Evolutionary conservation across 2,329 filamentous ascomycete species (phyloP), one percentile per base, ranked within the genome.

Genomic region (Verticillium zaregamsianum): DNA sequence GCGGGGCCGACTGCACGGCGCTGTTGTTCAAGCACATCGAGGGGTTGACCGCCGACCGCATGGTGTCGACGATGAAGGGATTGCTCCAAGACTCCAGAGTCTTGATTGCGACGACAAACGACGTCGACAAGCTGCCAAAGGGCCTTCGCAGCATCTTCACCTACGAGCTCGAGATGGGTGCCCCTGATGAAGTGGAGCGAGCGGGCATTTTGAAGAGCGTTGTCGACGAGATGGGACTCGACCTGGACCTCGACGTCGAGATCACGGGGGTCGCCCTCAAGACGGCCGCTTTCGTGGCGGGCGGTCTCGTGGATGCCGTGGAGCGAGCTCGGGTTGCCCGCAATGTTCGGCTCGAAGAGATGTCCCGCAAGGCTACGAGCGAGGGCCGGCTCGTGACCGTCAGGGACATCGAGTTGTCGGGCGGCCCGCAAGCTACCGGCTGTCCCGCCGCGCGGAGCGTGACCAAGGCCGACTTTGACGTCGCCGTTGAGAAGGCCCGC

Each of bases 271-370:
- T 99, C 17, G 95, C 95, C 0, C 84, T 99, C 58, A 98, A 98
- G 79, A 99, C 95, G 9, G 95, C 95, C 7, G 95, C 95, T 2
- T 82, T 99, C 8, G 95, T 99, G 3, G 95, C 95, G 23, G 95
- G 93, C 15, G 94, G 99, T 72, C 79, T 99, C 11, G 90, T 96
- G 1, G 95, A 99, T 71, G 94, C 99, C 0, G 92, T 97, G 35
- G 93, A 97, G 70, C 87, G 95, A 56, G 95, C 95, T 1, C 80
- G 92, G 1, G 87, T 94, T 12, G 92, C 92, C 7, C 88, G 91
- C 65, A 85, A 85, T 54, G 83, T 87, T 45, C 90, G 95, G 3
- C 81, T 99, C 1, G 90, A 96, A 73, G 78, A 82, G 23, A 80
- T 98, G 9, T 90, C 91, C 0, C 73, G 71, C 12, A 79, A 79